A percentile compares a stretch with the other conserved stretches of the same genome.
Evolutionary conservation across 208 protist genomes (phyloP).

Genomic region (Herpetomonas samuelpessoai): DNA sequence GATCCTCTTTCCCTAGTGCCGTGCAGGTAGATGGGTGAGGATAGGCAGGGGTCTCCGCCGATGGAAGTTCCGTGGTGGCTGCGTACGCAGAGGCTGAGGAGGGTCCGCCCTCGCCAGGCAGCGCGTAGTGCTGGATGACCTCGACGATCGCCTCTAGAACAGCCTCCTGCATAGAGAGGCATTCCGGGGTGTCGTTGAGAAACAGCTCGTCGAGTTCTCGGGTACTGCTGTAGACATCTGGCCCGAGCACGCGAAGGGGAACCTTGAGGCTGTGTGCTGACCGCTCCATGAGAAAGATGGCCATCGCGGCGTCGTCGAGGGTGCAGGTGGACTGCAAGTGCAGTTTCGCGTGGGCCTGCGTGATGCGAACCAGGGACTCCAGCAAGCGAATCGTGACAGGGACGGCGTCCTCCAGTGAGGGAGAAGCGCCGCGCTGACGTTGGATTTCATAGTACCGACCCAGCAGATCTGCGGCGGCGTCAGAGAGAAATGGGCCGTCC

Average conservation of each 20-base stretch:
- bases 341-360: slow-evolving; percentile 95
- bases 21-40: background rate
- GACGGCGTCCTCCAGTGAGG: slow-evolving; percentile 77
- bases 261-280: slow-evolving; percentile 82
- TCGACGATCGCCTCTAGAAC: slow-evolving; percentile 57
- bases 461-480: slow-evolving; percentile 68
- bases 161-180: slow-evolving; percentile 35
- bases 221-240: slow-evolving; percentile 71
- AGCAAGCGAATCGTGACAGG: slow-evolving; percentile 96
- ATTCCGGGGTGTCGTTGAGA: slow-evolving; percentile 30
- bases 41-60: no score
- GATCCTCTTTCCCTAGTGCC: background rate
- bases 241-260: slow-evolving; percentile 51
- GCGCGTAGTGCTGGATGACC: slow-evolving; percentile 49
- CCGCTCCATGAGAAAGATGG: slow-evolving; percentile 87
- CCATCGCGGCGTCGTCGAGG: slow-evolving; percentile 82
- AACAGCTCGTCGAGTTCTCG: slow-evolving; percentile 72
- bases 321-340: slow-evolving; percentile 82
- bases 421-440: slow-evolving; percentile 60
- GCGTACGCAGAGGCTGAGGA: background rate
- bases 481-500: slow-evolving; percentile 69
- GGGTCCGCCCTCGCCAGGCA: background rate
- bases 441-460: slow-evolving; percentile 77
- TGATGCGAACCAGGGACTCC: slow-evolving; percentile 93
- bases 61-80: no score